These are phyloP conservation scores for Cryptococcus sp. DNA, from an alignment of 1,284 basidiomycete species.

Conservation along the genomic window DNA sequence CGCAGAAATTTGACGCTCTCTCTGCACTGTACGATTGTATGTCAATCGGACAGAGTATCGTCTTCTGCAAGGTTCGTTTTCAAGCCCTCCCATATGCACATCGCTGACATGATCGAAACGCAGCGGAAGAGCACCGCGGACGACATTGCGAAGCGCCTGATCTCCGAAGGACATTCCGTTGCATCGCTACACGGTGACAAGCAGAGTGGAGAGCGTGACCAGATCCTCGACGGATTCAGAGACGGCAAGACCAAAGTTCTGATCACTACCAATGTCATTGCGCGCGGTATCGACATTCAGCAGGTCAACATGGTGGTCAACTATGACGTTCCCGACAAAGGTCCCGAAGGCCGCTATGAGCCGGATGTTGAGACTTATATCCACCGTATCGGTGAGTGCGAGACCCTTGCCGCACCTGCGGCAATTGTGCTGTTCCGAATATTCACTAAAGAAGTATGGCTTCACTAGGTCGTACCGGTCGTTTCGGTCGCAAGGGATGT, in stretches of 20 bases:
- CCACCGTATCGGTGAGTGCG: constrained; percentile 84
- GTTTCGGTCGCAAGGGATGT: constrained; percentile 91
- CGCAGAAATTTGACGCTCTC: constrained; percentile 94
- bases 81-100: not conserved
- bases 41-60: constrained; percentile 95
- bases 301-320: constrained; percentile 99
- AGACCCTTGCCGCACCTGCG: not conserved
- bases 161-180: constrained; percentile 90
- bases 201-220: constrained; percentile 82
- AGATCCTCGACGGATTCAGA: constrained; percentile 91
- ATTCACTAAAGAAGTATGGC: not conserved
- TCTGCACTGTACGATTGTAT: constrained; percentile 87
- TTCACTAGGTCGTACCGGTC: constrained; percentile 79
- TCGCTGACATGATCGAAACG: not conserved
- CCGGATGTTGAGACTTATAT: constrained; percentile 98
- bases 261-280: constrained; percentile 98
- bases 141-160: constrained; percentile 87
- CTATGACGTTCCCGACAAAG: constrained; percentile 90
- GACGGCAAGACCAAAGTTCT: constrained; percentile 95
- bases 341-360: constrained; percentile 49
- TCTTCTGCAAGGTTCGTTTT: constrained; percentile 81
- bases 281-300: constrained; percentile 96
- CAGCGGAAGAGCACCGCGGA: constrained; percentile 90
- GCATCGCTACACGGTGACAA: constrained; percentile 95
- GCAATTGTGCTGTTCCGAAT: not conserved